These are phyloP conservation scores for Paramarasmius palmivorus DNA, from an alignment of 1,284 basidiomycete species.

Conservation along the genomic window DNA sequence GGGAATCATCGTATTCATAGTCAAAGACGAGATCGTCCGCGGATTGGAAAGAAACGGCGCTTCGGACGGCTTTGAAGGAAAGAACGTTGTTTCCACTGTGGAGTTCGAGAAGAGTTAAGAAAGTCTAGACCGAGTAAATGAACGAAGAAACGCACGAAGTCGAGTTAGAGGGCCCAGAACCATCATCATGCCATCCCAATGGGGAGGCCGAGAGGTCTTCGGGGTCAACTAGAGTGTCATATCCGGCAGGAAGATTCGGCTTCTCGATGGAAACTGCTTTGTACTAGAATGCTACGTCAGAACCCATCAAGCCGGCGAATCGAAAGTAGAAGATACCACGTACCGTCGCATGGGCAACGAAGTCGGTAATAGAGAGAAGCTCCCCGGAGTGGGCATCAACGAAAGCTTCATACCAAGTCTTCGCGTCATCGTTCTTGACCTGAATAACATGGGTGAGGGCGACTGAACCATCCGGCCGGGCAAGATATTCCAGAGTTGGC, in stretches of 20 bases:
- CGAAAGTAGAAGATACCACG: conserved; percentile 14
- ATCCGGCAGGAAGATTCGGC: conserved; percentile 36
- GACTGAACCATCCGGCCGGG: conserved; percentile 45
- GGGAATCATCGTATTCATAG: conserved; percentile 26
- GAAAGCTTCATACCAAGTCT: conserved; percentile 65
- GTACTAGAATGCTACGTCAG: conserved; percentile 24
- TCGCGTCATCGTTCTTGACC: conserved; percentile 51
- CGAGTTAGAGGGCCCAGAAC: not conserved
- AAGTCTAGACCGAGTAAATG: not conserved
- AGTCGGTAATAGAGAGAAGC: conserved; percentile 53
- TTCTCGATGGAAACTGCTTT: conserved; percentile 42
- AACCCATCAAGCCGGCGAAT: not conserved
- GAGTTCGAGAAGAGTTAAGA: not conserved
- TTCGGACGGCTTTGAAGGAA: conserved; percentile 26
- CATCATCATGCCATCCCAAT: conserved; percentile 46
- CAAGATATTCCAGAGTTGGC: conserved; percentile 48
- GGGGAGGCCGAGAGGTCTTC: conserved; percentile 41
- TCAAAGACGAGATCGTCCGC: conserved; percentile 28
- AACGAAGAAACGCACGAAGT: not conserved
- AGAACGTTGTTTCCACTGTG: conserved; percentile 32
- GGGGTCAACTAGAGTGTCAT: conserved; percentile 42
- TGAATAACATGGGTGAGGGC: conserved; percentile 56
- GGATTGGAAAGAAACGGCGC: not conserved
- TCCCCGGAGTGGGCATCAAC: conserved; percentile 58
- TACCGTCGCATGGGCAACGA: conserved; percentile 43